Conservation (phyloP, 345 rosid species). For the Murraya paniculata region DNA sequence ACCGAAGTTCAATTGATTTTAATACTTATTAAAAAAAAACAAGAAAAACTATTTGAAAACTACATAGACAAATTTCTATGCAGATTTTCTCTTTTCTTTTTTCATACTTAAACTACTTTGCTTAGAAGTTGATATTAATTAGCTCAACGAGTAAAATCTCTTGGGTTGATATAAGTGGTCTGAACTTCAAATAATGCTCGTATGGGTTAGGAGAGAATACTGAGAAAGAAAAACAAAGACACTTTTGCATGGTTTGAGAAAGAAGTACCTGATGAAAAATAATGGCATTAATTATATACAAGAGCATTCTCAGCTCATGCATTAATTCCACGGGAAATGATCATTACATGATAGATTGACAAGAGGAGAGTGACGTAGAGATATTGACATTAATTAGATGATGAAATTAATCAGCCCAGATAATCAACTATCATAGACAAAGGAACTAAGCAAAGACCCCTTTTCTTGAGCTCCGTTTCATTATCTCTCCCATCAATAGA, state of each 20-base stretch:
- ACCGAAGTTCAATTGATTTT: too few relatives aligned
- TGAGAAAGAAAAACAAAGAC: not conserved
- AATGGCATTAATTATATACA: not conserved
- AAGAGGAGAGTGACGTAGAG: not conserved
- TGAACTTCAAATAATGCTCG: not conserved
- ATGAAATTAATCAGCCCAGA: conserved; percentile 32
- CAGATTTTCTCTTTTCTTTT: too few relatives aligned
- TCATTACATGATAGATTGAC: not conserved
- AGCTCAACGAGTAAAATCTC: too few relatives aligned
- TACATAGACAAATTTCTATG: too few relatives aligned
- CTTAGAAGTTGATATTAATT: too few relatives aligned
- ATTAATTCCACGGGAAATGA: not conserved
- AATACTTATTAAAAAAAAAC: too few relatives aligned
- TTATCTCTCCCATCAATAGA: not conserved
- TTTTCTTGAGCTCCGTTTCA: conserved; percentile 52
- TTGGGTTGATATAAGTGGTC: not conserved
- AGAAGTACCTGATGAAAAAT: not conserved
- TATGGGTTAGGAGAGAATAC: not conserved
- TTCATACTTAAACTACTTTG: too few relatives aligned
- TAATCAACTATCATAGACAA: conserved; percentile 44
- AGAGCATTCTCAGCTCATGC: not conserved
- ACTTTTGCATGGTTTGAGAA: not conserved
- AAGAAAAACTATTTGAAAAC: too few relatives aligned
- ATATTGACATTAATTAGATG: not conserved
- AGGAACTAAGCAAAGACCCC: conserved; percentile 68